Evolutionary conservation across 1,139 yeast genomes (phyloP), one percentile per base, ranked within the genome.

Genomic region (Chernovozyma sophiae-reginae): DNA sequence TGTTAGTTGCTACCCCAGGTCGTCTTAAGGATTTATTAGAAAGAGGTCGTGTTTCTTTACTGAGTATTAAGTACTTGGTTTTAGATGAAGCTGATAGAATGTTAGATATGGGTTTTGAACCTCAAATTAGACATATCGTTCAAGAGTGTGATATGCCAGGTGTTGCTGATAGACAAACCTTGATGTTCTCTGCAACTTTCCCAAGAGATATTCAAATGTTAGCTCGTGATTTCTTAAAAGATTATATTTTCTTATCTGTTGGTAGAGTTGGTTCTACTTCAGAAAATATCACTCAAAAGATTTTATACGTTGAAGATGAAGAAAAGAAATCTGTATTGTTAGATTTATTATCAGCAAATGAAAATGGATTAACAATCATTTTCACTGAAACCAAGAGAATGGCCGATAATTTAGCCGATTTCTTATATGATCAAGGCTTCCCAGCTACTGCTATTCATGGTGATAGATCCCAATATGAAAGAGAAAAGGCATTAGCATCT

Each of bases 61-160:
- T 79, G 49, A 87, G 86, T 70, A 89, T 92, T 68, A 87, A 86
- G 66, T 92, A 87, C 68, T 77, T 92, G 62, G 97, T 92, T 36
- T 77, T 92, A 49, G 98, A 92, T 69, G 98, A 92, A 77, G 98
- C 98, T 59, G 98, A 92, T 71, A 86, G 98, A 76, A 92, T 92
- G 98, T 81, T 92, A 71, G 98, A 92, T 81, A 92, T 92, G 98
- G 98, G 98, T 77, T 92, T 92, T 71, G 98, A 92, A 74, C 97
- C 97, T 48, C 98, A 92, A 76, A 92, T 92, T 60, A 86, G 98
- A 78, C 86, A 90, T 62, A 90, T 92, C 60, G 98, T 92, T 45
- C 96, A 92, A 68, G 95, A 86, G 52, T 90, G 94, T 73, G 97
- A 87, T 63, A 90, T 90, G 97, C 96, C 98, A 46, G 82, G 76